Conservation (phyloP, 805 yeast genomes). For the Schwanniomyces polymorphus region DNA sequence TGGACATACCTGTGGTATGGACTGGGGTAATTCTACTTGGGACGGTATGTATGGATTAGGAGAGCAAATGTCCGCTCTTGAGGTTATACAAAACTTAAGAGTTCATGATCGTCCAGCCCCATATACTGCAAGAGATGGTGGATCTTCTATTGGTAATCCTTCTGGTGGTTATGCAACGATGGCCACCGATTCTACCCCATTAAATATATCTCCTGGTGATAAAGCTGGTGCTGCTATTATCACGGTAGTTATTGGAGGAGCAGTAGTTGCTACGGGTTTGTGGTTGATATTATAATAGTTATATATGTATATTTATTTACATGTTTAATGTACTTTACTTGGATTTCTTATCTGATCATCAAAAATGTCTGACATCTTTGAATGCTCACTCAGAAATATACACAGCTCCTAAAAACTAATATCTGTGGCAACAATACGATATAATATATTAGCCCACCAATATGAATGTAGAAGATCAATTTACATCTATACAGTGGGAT, state of each 20-base stretch:
- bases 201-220: constrained; percentile 51
- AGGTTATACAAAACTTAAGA: constrained; percentile 51
- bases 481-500: constrained; percentile 60
- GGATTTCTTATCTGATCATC: background rate
- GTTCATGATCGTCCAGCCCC: constrained; percentile 55
- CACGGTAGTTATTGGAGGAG: constrained; percentile 65
- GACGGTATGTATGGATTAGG: constrained; percentile 74
- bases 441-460: background rate
- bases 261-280: constrained; percentile 41
- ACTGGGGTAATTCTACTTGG: constrained; percentile 57
- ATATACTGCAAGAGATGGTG: constrained; percentile 63
- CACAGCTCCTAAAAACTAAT: background rate
- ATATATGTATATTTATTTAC: background rate
- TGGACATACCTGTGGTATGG: constrained; percentile 72
- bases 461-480: constrained; percentile 46
- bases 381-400: background rate
- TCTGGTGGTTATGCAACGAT: constrained; percentile 61
- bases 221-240: constrained; percentile 88
- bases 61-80: constrained; percentile 76
- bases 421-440: constrained; percentile 1
- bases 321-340: background rate
- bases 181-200: constrained; percentile 37
- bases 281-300: constrained; percentile 41
- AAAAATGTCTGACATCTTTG: background rate
- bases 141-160: constrained; percentile 65